Conservation (phyloP, 2,329 filamentous ascomycete genomes). For the Alternaria burnsii region DNA sequence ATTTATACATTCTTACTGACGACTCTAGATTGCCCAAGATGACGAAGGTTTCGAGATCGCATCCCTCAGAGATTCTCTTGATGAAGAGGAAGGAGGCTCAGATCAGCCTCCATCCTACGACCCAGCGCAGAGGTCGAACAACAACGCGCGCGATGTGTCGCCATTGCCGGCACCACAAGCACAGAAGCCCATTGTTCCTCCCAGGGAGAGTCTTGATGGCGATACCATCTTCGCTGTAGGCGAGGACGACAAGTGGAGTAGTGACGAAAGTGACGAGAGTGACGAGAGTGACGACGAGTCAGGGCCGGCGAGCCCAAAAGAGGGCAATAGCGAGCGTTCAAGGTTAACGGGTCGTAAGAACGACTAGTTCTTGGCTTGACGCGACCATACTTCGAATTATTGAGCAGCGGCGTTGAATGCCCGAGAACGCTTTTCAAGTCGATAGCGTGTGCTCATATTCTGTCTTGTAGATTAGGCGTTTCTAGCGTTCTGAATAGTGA, state of each 20-base stretch:
- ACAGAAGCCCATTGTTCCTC: conserved; percentile 58
- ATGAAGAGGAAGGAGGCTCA: conserved; percentile 65
- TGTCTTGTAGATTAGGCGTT: conserved; percentile 12
- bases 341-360: conserved; percentile 47
- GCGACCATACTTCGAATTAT: conserved; percentile 7
- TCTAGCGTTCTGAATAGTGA: conserved; percentile 11
- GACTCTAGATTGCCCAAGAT: conserved; percentile 82
- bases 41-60: conserved; percentile 98
- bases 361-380: conserved; percentile 30
- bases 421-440: conserved; percentile 10
- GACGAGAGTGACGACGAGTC: conserved; percentile 43
- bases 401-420: conserved; percentile 20
- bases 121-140: conserved; percentile 44
- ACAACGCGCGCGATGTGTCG: conserved; percentile 51
- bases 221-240: conserved; percentile 97
- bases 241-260: conserved; percentile 84
- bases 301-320: conserved; percentile 63
- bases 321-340: conserved; percentile 41
- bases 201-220: conserved; percentile 75
- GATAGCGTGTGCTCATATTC: conserved; percentile 9
- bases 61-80: conserved; percentile 80
- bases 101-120: conserved; percentile 52
- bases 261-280: conserved; percentile 56
- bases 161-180: conserved; percentile 63
- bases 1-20: conserved; percentile 40